Evolutionary conservation across 1,284 basidiomycete species (phyloP).

Genomic region (Ceratobasidium sp.): DNA sequence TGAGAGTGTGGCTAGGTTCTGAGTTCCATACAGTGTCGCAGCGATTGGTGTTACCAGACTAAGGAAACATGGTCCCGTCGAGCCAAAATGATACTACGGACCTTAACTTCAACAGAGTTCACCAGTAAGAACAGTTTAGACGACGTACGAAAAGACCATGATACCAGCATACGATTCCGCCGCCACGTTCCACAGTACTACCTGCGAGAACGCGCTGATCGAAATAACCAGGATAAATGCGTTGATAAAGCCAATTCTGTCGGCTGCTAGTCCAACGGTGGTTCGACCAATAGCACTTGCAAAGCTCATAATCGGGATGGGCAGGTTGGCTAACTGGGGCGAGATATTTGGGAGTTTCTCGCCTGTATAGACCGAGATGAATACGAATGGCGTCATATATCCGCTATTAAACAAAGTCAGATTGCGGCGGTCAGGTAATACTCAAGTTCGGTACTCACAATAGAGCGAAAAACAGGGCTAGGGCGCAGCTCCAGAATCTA

Average conservation of each 20-base stretch:
- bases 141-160: slow-evolving; percentile 51
- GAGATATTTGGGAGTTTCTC: slow-evolving; percentile 44
- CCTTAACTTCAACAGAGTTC: no score
- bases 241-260: slow-evolving; percentile 51
- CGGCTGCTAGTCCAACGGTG: slow-evolving; percentile 50
- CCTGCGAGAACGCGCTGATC: slow-evolving; percentile 50
- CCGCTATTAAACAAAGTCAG: slow-evolving; percentile 46
- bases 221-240: slow-evolving; percentile 50
- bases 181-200: slow-evolving; percentile 51
- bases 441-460: slow-evolving; percentile 38
- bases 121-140: slow-evolving; percentile 47
- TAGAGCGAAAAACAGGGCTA: slow-evolving; percentile 43
- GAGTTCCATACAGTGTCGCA: slow-evolving; percentile 50
- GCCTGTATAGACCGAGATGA: slow-evolving; percentile 49
- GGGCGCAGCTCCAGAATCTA: slow-evolving; percentile 49
- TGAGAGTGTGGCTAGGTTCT: slow-evolving; percentile 51
- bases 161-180: slow-evolving; percentile 50
- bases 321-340: slow-evolving; percentile 48
- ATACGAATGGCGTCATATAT: slow-evolving; percentile 46
- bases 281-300: slow-evolving; percentile 51
- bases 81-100: slow-evolving; percentile 31
- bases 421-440: not conserved
- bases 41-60: slow-evolving; percentile 52
- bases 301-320: slow-evolving; percentile 51
- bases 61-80: slow-evolving; percentile 34